These are phyloP conservation scores for Adansonia gregorii DNA, from an alignment of 441 rosid genomes.

Conservation along the genomic window DNA sequence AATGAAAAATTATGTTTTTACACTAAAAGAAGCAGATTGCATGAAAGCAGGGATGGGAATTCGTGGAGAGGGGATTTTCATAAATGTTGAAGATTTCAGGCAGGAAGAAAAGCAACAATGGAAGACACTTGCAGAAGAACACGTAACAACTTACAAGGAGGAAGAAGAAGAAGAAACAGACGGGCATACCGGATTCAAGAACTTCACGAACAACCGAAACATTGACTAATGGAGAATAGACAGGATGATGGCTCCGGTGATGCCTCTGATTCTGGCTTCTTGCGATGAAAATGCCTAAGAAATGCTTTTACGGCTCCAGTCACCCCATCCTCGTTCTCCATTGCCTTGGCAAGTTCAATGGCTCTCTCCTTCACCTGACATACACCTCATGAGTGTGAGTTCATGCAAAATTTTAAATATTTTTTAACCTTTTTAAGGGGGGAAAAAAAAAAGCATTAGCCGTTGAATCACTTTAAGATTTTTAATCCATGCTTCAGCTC, in stretches of 20 bases:
- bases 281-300: conserved; percentile 77
- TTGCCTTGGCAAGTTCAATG: conserved; percentile 79
- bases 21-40: neutral
- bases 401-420: conserved; percentile 10
- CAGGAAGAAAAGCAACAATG: neutral
- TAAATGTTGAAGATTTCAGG: neutral
- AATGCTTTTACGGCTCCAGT: conserved; percentile 94
- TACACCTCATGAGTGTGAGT: conserved; percentile 14
- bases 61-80: neutral
- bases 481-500: neutral
- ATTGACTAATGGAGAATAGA: conserved; percentile 57
- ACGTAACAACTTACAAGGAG: neutral
- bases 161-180: neutral
- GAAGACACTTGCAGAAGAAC: conserved; percentile 20
- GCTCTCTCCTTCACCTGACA: conserved; percentile 83
- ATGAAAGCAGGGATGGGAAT: neutral
- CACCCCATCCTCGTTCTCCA: conserved; percentile 97
- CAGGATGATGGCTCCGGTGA: conserved; percentile 47
- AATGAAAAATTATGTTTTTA: neutral
- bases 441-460: no score
- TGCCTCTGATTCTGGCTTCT: conserved; percentile 44
- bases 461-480: neutral
- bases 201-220: conserved; percentile 87
- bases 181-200: conserved; percentile 41
- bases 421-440: neutral